A percentile compares a stretch with the other conserved stretches of the same genome.
These are phyloP conservation scores for Cyberlindnera amylophila DNA, from an alignment of 805 yeast genomes.

Conservation along the genomic window DNA sequence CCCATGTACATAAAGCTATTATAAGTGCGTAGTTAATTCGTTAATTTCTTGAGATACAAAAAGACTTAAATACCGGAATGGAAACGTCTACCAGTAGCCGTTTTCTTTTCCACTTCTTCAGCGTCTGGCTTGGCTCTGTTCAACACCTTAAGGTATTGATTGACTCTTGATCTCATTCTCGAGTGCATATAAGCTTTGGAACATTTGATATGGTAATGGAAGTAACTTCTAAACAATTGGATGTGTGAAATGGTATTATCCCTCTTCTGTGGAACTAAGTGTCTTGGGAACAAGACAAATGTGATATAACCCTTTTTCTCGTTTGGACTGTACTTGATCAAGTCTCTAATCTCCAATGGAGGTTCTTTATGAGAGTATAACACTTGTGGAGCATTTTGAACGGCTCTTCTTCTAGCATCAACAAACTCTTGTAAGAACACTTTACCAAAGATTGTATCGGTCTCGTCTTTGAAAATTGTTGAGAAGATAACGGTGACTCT, in stretches of 20 bases:
- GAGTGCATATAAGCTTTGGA: slow-evolving; percentile 98
- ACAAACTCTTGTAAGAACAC: slow-evolving; percentile 91
- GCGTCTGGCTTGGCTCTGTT: slow-evolving; percentile 96
- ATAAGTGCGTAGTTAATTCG: slow-evolving; percentile 9
- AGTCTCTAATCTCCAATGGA: slow-evolving; percentile 75
- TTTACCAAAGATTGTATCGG: slow-evolving; percentile 87
- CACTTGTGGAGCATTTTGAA: slow-evolving; percentile 98
- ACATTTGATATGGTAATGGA: slow-evolving; percentile 98
- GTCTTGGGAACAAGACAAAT: slow-evolving; percentile 80
- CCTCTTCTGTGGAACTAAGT: slow-evolving; percentile 59
- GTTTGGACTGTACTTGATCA: slow-evolving; percentile 36
- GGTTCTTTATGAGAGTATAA: slow-evolving; percentile 84
- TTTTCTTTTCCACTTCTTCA: slow-evolving; percentile 51
- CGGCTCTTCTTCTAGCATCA: slow-evolving; percentile 91
- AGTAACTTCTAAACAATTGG: slow-evolving; percentile 89
- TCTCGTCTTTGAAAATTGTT: slow-evolving; percentile 92
- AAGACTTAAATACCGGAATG: slow-evolving; percentile 9
- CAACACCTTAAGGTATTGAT: slow-evolving; percentile 89
- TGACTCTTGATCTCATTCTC: slow-evolving; percentile 94
- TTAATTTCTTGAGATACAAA: slow-evolving; percentile 1
- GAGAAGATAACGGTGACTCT: slow-evolving; percentile 96
- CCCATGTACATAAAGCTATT: slow-evolving; percentile 2
- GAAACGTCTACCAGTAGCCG: slow-evolving; percentile 32
- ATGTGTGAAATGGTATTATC: slow-evolving; percentile 90
- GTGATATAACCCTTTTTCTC: slow-evolving; percentile 55